These are phyloP conservation scores for Puya raimondii DNA, from an alignment of 176 grass and related monocot species.

Conservation along the genomic window DNA sequence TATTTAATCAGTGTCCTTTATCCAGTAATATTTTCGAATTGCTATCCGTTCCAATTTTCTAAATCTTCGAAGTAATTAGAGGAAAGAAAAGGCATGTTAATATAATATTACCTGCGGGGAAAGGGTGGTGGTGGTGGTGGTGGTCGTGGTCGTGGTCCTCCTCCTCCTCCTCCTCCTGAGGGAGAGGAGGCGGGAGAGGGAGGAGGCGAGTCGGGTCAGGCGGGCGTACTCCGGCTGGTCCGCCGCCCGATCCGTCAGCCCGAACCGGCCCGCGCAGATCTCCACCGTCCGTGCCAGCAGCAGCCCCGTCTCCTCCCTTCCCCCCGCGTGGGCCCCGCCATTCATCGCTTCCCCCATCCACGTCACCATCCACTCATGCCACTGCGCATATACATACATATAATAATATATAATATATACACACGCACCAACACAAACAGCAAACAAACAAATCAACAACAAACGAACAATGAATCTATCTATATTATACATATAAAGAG, in stretches of 20 bases:
- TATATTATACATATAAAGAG: too few relatives aligned
- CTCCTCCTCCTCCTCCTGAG: too few relatives aligned
- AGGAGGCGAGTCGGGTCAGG: conserved; percentile 35
- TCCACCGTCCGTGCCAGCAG: conserved; percentile 54
- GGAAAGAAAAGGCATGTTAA: too few relatives aligned
- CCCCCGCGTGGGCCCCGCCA: background rate
- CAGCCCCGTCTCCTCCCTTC: conserved; percentile 27
- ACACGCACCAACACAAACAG: too few relatives aligned
- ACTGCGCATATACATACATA: conserved; percentile 27
- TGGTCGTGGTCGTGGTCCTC: background rate
- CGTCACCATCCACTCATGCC: conserved; percentile 54
- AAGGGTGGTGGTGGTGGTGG: too few relatives aligned
- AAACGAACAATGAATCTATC: too few relatives aligned
- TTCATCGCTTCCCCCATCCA: conserved; percentile 14
- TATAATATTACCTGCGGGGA: conserved; percentile 24
- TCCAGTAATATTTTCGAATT: too few relatives aligned
- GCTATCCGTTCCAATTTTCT: too few relatives aligned
- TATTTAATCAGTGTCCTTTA: too few relatives aligned
- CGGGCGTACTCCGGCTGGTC: background rate
- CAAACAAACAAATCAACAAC: too few relatives aligned
- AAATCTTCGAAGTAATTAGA: too few relatives aligned
- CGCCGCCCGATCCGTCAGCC: conserved; percentile 6
- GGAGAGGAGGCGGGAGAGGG: conserved; percentile 27
- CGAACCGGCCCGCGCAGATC: conserved; percentile 50
- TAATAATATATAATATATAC: background rate